These are phyloP conservation scores for Populus hybrid DNA, from an alignment of 441 rosid species.

Conservation along the genomic window DNA sequence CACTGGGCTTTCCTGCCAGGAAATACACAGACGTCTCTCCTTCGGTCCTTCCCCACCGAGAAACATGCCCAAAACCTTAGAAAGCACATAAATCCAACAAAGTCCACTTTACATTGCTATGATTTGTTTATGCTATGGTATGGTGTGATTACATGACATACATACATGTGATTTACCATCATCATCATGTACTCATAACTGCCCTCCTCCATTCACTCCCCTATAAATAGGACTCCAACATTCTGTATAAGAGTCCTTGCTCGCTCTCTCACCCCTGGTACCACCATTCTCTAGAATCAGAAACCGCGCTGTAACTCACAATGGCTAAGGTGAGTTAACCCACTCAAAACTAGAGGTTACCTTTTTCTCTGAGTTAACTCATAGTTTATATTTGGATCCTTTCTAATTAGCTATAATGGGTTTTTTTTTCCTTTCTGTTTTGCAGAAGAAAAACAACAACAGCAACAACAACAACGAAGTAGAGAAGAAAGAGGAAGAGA, in stretches of 20 bases:
- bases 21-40: background rate
- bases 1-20: background rate
- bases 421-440: background rate
- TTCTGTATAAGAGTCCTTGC: background rate
- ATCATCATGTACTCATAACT: background rate
- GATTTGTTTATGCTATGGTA: background rate
- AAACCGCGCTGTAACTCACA: background rate
- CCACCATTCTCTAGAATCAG: background rate
- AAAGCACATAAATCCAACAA: background rate
- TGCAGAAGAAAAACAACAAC: conserved; percentile 21
- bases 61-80: background rate
- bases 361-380: background rate
- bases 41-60: background rate
- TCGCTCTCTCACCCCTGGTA: background rate
- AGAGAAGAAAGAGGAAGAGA: background rate
- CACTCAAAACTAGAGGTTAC: background rate
- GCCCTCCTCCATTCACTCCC: background rate
- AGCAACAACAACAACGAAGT: background rate
- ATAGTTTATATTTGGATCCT: background rate
- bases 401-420: background rate
- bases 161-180: background rate
- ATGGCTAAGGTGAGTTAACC: conserved; percentile 16
- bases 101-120: background rate
- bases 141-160: background rate
- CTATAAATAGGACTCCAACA: background rate